Conservation (phyloP, 768 basidiomycete species). For the Tricholoma saponaceum region DNA sequence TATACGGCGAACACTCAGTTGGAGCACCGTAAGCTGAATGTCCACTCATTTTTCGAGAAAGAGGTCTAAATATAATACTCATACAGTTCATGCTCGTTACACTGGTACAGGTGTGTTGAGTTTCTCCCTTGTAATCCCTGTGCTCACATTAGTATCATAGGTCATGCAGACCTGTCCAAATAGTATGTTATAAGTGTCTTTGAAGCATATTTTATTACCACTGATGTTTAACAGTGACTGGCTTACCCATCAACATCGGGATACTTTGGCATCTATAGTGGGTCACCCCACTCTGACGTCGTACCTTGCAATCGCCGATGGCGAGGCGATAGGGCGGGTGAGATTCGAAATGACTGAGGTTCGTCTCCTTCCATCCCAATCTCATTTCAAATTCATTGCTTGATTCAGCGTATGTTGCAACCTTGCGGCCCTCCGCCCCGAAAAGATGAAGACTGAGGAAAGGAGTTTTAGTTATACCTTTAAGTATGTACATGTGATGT, state of each 20-base stretch:
- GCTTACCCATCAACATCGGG: slow-evolving; percentile 96
- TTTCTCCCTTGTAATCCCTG: not conserved
- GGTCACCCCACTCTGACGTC: slow-evolving; percentile 85
- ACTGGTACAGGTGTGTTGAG: slow-evolving; percentile 79
- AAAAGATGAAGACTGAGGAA: slow-evolving; percentile 72
- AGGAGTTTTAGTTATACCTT: not conserved
- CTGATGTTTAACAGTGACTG: slow-evolving; percentile 67
- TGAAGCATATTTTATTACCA: slow-evolving; percentile 1
- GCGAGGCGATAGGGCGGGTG: slow-evolving; percentile 83
- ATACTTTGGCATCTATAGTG: slow-evolving; percentile 89
- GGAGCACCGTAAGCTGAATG: slow-evolving; percentile 70
- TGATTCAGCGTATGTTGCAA: slow-evolving; percentile 80
- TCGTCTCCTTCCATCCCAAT: slow-evolving; percentile 13
- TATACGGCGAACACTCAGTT: slow-evolving; percentile 97
- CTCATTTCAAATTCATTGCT: slow-evolving; percentile 5
- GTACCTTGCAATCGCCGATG: slow-evolving; percentile 90
- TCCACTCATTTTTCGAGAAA: not conserved
- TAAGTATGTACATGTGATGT: not conserved
- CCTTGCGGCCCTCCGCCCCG: slow-evolving; percentile 90
- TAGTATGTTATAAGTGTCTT: slow-evolving; percentile 53
- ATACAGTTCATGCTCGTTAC: slow-evolving; percentile 87
- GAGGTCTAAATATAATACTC: slow-evolving; percentile 11
- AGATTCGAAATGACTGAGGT: slow-evolving; percentile 98
- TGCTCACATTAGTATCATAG: slow-evolving; percentile 33
- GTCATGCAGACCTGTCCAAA: slow-evolving; percentile 95